A percentile compares a stretch with the other conserved stretches of the same genome.
Evolutionary conservation across 768 basidiomycete genomes (phyloP).

Genomic region (Boletus rubroflammeus): DNA sequence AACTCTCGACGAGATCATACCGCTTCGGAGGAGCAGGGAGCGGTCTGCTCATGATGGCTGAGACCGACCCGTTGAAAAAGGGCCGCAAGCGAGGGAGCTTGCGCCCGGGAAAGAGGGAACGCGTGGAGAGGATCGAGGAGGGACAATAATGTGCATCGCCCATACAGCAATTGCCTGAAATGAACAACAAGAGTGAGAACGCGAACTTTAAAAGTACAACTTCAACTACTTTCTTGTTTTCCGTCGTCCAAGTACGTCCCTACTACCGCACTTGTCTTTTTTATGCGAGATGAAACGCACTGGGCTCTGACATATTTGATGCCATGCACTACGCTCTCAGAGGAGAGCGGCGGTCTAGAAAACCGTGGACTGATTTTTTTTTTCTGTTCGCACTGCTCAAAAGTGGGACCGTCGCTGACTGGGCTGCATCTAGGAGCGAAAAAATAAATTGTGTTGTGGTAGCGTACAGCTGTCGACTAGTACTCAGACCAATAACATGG

Average conservation of each 20-base stretch:
- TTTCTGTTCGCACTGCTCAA: constrained; percentile 1
- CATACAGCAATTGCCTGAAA: constrained; percentile 3
- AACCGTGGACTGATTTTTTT: constrained; percentile 53
- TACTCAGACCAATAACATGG: constrained; percentile 6
- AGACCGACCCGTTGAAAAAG: constrained; percentile 1
- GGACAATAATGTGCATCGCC: constrained; percentile 10
- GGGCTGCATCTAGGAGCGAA: not conserved
- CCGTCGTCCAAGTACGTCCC: not conserved
- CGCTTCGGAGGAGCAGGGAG: constrained; percentile 11
- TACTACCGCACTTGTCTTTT: not conserved
- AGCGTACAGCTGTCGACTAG: constrained; percentile 1
- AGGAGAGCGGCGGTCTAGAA: constrained; percentile 57
- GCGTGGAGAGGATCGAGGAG: constrained; percentile 12
- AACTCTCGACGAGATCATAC: constrained; percentile 31
- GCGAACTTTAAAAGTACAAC: not conserved
- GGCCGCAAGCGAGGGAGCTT: constrained; percentile 11
- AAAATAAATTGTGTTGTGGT: not conserved
- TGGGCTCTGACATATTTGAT: constrained; percentile 56
- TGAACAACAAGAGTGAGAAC: not conserved
- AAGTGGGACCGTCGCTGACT: constrained; percentile 7
- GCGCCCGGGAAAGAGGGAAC: constrained; percentile 3
- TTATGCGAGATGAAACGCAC: constrained; percentile 50
- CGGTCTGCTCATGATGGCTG: constrained; percentile 21
- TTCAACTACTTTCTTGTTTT: too few species aligned
- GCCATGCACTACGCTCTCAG: constrained; percentile 50